Base-by-base conservation (phyloP, 2,329 filamentous ascomycete genomes). In the Ophiocordyceps camponoti-floridani region DNA sequence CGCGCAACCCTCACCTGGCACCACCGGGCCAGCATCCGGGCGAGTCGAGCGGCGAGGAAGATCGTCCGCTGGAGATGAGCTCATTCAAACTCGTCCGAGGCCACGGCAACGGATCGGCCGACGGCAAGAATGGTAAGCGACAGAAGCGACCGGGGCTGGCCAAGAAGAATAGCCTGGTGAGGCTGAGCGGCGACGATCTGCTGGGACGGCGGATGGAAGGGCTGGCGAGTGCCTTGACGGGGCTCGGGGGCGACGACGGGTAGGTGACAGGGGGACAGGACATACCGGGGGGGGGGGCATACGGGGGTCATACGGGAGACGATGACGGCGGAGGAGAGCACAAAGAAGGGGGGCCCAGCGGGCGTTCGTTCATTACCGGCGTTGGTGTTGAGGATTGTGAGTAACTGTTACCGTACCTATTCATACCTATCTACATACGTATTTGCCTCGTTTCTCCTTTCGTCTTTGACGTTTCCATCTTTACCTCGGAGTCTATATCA, bases 11-110 rank as follows among this genome's bases (percentile, higher is more conserved):
- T 47, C 41, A 53, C 4, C 43, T 45, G 30, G 40, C 41, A 13
- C 48, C 43, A n/a, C 30, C 37, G 40, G 18, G 30, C 27, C 56
- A 56, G 43, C 56, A 56, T 43, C 45, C 57, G 30, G 72, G 65
- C 41, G 82, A 76, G 61, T 83, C 68, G 13, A 82, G 79, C 11
- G 84, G 78, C 0, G 85, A 91, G 31, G 87, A 94, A 50, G 87
- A 93, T 44, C 64, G 69, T 18, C 84, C 85, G 4, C 60, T 95
- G 10, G 88, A 94, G 61, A 94, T 94, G 67, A 78, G 73, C 52
- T 75, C 80, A 67, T 73, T 70, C 12, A 66, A 64, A 49, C 54
- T 63, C 47, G 61, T 59, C 33, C 56, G 63, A 10, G 57, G 63
- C 37, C 19, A 4, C 23, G 31, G 57, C 47, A 51, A 58, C 35